A percentile compares a stretch with the other conserved stretches of the same genome.
These are phyloP conservation scores for Tubosaeta brunneosetosa DNA, from an alignment of 768 basidiomycete genomes.

Conservation along the genomic window DNA sequence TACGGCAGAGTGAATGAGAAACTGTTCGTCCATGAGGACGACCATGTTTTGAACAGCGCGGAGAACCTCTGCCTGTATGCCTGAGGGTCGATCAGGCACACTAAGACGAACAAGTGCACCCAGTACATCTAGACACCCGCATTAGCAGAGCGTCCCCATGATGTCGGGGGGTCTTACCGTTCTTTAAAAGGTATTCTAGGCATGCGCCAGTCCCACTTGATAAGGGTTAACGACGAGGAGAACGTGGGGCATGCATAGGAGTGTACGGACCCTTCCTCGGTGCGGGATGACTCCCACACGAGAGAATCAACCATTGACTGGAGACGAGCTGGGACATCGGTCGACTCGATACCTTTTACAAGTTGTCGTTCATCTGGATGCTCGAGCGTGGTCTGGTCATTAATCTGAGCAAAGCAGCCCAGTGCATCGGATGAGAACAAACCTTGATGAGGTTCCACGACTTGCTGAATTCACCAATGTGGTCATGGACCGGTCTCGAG, in stretches of 20 bases:
- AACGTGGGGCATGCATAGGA: not conserved
- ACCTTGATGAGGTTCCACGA: conserved; percentile 79
- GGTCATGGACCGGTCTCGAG: conserved; percentile 55
- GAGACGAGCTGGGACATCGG: conserved; percentile 73
- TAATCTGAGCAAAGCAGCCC: conserved; percentile 7
- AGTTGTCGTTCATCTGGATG: conserved; percentile 89
- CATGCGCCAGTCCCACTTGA: conserved; percentile 80
- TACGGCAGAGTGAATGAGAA: conserved; percentile 86
- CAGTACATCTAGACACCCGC: conserved; percentile 58
- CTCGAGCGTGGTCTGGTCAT: conserved; percentile 66
- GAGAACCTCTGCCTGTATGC: conserved; percentile 89
- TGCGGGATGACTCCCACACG: conserved; percentile 78
- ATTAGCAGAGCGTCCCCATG: not conserved
- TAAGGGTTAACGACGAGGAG: conserved; percentile 10
- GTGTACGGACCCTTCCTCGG: conserved; percentile 77
- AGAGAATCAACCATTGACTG: conserved; percentile 80
- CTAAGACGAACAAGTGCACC: conserved; percentile 81
- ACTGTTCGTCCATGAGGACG: conserved; percentile 86
- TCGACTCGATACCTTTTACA: conserved; percentile 71
- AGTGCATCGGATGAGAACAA: conserved; percentile 5
- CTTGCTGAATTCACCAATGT: conserved; percentile 65
- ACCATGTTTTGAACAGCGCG: conserved; percentile 88
- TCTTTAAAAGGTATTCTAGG: conserved; percentile 86
- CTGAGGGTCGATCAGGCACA: conserved; percentile 78
- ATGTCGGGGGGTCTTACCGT: conserved; percentile 45